Conservation (phyloP, 208 protist species). For the Trypanosoma theileri region DNA sequence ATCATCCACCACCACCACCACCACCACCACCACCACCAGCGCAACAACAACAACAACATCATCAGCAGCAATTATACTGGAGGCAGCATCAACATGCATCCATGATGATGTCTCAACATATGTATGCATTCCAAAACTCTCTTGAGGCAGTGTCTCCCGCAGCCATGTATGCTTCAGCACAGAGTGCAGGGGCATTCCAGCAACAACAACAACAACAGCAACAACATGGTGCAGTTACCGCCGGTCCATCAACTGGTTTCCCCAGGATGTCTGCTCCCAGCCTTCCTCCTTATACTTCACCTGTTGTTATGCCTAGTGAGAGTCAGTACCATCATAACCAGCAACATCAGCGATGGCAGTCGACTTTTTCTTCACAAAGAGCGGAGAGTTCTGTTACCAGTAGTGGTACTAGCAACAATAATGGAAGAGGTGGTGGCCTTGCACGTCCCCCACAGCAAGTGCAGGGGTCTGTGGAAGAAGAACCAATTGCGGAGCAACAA, state of each 20-base stretch:
- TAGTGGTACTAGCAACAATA: conserved; percentile 7
- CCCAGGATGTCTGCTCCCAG: background rate
- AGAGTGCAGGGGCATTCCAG: conserved; percentile 6
- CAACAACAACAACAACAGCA: conserved; percentile 6
- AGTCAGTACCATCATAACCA: conserved; percentile 3
- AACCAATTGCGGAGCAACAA: background rate
- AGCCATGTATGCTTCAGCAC: conserved; percentile 12
- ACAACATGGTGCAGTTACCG: background rate
- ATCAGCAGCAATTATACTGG: conserved; percentile 24
- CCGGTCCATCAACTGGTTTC: background rate
- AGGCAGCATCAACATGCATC: conserved; percentile 7
- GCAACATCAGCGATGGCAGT: conserved; percentile 18
- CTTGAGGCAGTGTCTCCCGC: conserved; percentile 2
- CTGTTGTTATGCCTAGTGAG: background rate
- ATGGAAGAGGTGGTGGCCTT: background rate
- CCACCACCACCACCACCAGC: conserved; percentile 5
- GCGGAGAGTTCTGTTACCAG: background rate
- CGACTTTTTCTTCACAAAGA: background rate
- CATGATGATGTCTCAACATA: conserved; percentile 21
- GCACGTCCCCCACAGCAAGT: background rate
- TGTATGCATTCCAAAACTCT: conserved; percentile 11
- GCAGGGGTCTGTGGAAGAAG: background rate
- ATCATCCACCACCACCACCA: conserved; percentile 16
- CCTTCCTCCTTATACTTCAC: background rate
- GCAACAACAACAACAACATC: conserved; percentile 28